Evolutionary conservation across 1,139 yeast genomes (phyloP).

Genomic region (Yamadazyma jaroonii): DNA sequence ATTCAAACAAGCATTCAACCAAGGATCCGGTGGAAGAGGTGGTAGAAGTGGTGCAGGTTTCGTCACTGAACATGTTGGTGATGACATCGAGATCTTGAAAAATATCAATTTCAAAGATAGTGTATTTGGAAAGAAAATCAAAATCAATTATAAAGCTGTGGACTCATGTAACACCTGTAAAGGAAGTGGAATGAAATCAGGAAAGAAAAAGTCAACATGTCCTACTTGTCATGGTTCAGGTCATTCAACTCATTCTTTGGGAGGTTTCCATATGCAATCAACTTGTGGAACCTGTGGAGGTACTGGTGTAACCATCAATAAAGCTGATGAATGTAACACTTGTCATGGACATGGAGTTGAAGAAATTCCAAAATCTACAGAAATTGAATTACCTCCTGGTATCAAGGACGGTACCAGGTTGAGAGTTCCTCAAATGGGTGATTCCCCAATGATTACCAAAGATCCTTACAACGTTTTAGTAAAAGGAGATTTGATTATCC

Average conservation of each 20-base stretch:
- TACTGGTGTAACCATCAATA: conserved; percentile 73
- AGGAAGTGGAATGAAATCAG: conserved; percentile 81
- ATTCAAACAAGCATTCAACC: conserved; percentile 71
- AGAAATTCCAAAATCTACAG: conserved; percentile 63
- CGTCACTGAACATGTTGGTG: conserved; percentile 82
- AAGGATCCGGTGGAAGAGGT: conserved; percentile 39
- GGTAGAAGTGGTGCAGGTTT: conserved; percentile 38
- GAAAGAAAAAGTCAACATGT: conserved; percentile 78
- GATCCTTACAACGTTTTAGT: conserved; percentile 61
- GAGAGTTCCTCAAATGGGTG: conserved; percentile 87
- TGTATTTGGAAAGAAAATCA: conserved; percentile 70
- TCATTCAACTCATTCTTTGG: conserved; percentile 78
- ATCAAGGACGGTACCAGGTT: conserved; percentile 82
- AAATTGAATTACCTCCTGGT: conserved; percentile 86
- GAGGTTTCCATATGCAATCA: conserved; percentile 96
- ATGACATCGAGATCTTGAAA: conserved; percentile 78
- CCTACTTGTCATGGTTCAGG: conserved; percentile 92
- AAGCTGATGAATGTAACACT: conserved; percentile 65
- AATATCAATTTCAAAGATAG: conserved; percentile 82
- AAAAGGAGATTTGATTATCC: conserved; percentile 84
- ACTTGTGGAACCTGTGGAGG: conserved; percentile 90
- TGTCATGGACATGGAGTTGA: conserved; percentile 92
- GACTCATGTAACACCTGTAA: conserved; percentile 77
- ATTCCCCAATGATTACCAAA: conserved; percentile 71
- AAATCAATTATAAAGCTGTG: conserved; percentile 69